Conservation (phyloP, 129 eudicot species). For the Scalesia atractyloides region DNA sequence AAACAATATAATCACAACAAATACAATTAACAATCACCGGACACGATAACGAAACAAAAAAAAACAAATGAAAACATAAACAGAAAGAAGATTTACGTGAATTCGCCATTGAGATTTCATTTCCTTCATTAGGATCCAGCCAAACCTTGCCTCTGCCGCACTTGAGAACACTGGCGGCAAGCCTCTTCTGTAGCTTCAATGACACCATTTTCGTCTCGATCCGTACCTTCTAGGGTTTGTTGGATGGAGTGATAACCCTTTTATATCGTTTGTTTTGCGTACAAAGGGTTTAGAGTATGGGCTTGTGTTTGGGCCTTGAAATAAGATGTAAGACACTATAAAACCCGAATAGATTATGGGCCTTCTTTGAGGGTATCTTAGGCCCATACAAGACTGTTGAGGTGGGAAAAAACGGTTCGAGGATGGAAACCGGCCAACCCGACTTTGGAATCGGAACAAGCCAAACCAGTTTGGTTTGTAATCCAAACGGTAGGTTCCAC, state of each 20-base stretch:
- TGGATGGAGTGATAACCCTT: background rate
- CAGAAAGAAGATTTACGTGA: slow-evolving; percentile 30
- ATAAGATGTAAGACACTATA: background rate
- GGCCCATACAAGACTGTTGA: background rate
- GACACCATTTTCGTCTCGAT: slow-evolving; percentile 36
- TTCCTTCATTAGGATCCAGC: slow-evolving; percentile 48
- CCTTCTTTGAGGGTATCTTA: background rate
- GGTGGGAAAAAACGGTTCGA: no score
- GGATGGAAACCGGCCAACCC: no score
- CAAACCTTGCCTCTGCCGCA: slow-evolving; percentile 53
- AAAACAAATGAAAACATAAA: background rate
- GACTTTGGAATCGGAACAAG: no score
- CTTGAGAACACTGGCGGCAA: slow-evolving; percentile 50
- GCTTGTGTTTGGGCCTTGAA: slow-evolving; percentile 1
- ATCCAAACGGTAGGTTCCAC: no score
- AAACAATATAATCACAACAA: background rate
- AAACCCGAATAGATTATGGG: background rate
- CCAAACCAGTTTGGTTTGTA: no score
- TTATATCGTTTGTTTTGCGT: background rate
- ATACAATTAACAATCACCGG: no score
- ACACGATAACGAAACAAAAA: no score
- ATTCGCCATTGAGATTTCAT: slow-evolving; percentile 49
- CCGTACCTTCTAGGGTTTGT: slow-evolving; percentile 18
- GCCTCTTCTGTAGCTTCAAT: slow-evolving; percentile 50
- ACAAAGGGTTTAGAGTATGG: slow-evolving; percentile 26